These are phyloP conservation scores for Penicillium ochrochloron DNA, from an alignment of 495 filamentous ascomycete genomes.

Conservation along the genomic window DNA sequence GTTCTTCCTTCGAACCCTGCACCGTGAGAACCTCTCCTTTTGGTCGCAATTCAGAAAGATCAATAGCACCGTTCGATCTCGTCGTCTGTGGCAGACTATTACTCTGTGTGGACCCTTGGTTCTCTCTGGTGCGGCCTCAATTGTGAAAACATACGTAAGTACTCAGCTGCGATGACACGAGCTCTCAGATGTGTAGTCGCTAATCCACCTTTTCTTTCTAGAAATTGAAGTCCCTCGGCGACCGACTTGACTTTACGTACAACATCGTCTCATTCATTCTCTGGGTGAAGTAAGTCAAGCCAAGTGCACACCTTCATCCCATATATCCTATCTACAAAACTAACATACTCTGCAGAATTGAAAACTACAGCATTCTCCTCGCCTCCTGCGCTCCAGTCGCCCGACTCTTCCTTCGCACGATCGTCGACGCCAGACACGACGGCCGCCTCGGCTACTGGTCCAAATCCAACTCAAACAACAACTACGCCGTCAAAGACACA, in stretches of 20 bases:
- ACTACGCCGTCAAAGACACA: constrained; percentile 22
- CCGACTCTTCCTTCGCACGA: constrained; percentile 36
- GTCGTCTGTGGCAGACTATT: constrained; percentile 43
- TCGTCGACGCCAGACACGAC: constrained; percentile 31
- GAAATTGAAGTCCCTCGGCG: constrained; percentile 39
- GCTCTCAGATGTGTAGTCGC: neutral
- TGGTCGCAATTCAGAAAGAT: constrained; percentile 41
- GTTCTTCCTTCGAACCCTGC: constrained; percentile 37
- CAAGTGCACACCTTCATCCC: no score
- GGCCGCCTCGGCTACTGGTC: constrained; percentile 38
- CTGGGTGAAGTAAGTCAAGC: constrained; percentile 41
- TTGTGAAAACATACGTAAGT: constrained; percentile 45
- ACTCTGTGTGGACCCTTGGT: constrained; percentile 40
- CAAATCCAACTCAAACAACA: constrained; percentile 26
- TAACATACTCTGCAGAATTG: constrained; percentile 30
- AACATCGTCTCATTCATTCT: constrained; percentile 44
- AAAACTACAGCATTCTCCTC: constrained; percentile 44
- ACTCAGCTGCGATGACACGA: neutral
- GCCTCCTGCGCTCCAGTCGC: constrained; percentile 41
- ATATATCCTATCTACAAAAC: neutral
- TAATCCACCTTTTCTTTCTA: neutral
- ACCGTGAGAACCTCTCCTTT: constrained; percentile 33
- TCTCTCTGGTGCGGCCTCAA: constrained; percentile 40
- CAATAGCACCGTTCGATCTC: constrained; percentile 35
- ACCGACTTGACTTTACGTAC: constrained; percentile 39